Evolutionary conservation across 306 rosid species (phyloP), one percentile per base, ranked within the genome.

Genomic region (Vigna nakashimae): DNA sequence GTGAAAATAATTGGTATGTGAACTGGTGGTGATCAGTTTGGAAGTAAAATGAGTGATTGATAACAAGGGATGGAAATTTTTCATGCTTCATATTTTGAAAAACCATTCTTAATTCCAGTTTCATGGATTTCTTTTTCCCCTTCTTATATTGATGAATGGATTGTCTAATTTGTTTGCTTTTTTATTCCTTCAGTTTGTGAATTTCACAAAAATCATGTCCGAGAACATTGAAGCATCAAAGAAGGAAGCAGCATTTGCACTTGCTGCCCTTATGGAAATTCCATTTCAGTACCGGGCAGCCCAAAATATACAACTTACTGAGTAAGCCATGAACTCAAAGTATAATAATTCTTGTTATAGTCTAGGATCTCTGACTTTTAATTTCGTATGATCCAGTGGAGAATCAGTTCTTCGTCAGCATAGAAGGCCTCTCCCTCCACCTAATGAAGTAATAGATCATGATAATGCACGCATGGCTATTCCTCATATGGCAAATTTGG

Each of bases 221-320:
- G 98, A 92, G 68, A 86, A 85, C 86, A 81, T 67, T 36, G 93
- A 89, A 45, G 71, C 84, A 69, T 89, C 98, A 78, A 88, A 84
- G 84, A 95, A 89, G 89, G 98, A 92, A 87, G 71, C 98, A 57
- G 90, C 87, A 49, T 95, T 95, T 83, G 98, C 98, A 75, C 97
- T 95, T 57, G 95, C 98, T 69, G 97, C 98, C 24, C 97, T 95
- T 22, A 95, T 95, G 98, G 98, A 95, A 88, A 92, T 95, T 81
- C 98, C 98, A 22, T 58, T 79, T 53, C 98, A 95, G 78, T 95
- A 81, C 87, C 84, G 83, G 63, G 97, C 91, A 70, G 90, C 93
- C 60, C 97, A 84, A 84, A 85, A 58, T 60, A 82, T 88, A 51
- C 77, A 66, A 51, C 53, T 73, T 69, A 67, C 42, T 55, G 65